A percentile compares a stretch with the other conserved stretches of the same genome.
These are phyloP conservation scores for Cymbopogon citratus DNA, from an alignment of 176 grass and related monocot genomes.

Conservation along the genomic window DNA sequence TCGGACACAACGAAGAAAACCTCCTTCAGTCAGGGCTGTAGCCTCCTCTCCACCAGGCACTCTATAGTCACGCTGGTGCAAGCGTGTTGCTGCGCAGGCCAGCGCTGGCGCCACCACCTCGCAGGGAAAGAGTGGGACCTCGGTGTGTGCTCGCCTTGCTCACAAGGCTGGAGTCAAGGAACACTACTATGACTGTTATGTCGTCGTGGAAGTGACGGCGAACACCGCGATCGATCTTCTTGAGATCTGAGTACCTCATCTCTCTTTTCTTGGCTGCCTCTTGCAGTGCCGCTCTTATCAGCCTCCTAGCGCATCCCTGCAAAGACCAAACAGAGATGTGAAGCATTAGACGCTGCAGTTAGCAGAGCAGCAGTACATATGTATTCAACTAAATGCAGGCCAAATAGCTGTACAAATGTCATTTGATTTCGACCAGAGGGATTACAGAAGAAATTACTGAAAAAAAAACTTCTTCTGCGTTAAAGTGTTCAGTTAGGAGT, in stretches of 20 bases:
- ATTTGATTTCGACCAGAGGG: no score
- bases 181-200: slow-evolving; percentile 77
- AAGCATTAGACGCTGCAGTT: background rate
- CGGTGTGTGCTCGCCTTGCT: slow-evolving; percentile 48
- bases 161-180: slow-evolving; percentile 66
- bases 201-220: slow-evolving; percentile 95
- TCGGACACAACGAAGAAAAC: background rate
- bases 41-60: background rate
- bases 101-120: slow-evolving; percentile 52
- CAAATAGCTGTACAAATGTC: no score
- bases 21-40: background rate
- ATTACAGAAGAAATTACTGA: no score
- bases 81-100: slow-evolving; percentile 55
- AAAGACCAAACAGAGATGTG: slow-evolving; percentile 18
- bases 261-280: slow-evolving; percentile 90
- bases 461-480: no score
- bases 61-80: slow-evolving; percentile 27
- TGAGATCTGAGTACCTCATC: slow-evolving; percentile 96
- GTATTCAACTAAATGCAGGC: no score
- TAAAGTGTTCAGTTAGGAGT: no score
- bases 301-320: slow-evolving; percentile 81
- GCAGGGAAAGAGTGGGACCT: slow-evolving; percentile 51
- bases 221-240: slow-evolving; percentile 87
- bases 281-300: slow-evolving; percentile 65
- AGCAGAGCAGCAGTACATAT: no score